These are phyloP conservation scores for Bertia moriformis DNA, from an alignment of 2,329 filamentous ascomycete species.

Conservation along the genomic window DNA sequence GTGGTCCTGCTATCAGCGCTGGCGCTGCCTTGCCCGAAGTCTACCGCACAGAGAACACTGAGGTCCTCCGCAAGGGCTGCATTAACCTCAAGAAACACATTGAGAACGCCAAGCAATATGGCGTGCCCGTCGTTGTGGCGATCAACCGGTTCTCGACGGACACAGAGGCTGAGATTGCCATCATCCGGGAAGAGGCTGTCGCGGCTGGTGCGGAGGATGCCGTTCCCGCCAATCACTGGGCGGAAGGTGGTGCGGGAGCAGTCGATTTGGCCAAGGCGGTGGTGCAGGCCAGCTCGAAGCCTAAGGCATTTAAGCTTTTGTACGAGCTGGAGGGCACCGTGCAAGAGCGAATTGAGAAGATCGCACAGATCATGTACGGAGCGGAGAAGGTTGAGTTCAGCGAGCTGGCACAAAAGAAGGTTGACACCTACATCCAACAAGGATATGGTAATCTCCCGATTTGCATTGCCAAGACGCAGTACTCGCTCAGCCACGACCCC, in stretches of 20 bases:
- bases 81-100: constrained; percentile 95
- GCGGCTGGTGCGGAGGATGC: constrained; percentile 88
- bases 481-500: constrained; percentile 85
- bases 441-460: constrained; percentile 88
- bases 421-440: constrained; percentile 84
- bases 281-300: constrained; percentile 66
- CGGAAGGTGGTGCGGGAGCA: constrained; percentile 81
- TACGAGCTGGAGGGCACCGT: constrained; percentile 69
- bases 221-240: constrained; percentile 91
- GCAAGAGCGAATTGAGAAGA: constrained; percentile 78
- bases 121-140: constrained; percentile 85
- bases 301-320: constrained; percentile 75
- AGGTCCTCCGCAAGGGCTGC: constrained; percentile 77
- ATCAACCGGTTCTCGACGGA: constrained; percentile 96
- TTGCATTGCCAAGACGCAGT: constrained; percentile 96
- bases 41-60: constrained; percentile 86
- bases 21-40: constrained; percentile 74
- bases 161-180: constrained; percentile 77
- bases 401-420: constrained; percentile 87
- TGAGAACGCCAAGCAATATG: constrained; percentile 73
- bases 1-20: constrained; percentile 81
- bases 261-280: constrained; percentile 78
- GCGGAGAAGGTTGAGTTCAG: constrained; percentile 81
- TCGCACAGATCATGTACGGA: constrained; percentile 88
- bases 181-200: constrained; percentile 80